Base-by-base conservation (phyloP, 352 stramenopile genomes). In the Phytophthora pinifolia region DNA sequence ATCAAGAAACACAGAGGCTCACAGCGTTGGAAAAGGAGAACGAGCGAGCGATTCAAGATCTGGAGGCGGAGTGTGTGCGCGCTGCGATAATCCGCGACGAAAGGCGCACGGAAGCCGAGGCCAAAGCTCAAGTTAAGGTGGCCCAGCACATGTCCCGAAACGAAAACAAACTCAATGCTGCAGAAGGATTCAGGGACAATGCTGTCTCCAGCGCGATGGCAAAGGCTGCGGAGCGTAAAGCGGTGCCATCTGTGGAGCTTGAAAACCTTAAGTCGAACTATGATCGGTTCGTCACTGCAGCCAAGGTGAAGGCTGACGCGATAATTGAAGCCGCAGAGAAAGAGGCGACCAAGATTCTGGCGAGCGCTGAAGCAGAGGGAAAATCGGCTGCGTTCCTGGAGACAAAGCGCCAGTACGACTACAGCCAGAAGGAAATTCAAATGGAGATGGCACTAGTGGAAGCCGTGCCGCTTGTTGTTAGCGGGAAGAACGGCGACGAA, bases 11-110 rank as follows among this genome's bases (percentile, higher is more conserved):
- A 0, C 72, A 84, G 51, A 82, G 79, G 17, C 66, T 90, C 32
- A 89, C 82, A 17, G 77, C 72, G 1, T 56, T 91, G 13, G 63
- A 88, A 39, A 94, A 88, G 18, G 59, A 78, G 9, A 92, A 92
- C 54, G 75, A 87, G 41, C 81, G 81, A 7, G 66, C 74, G n/a
- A 70, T 89, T 30, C 74, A 92, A 42, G 77, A 92, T 50, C 56
- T 92, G 15, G 31, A 76, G 1, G 78, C 79, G 4, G 69, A 74
- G 17, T 89, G 76, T 50, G 66, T 74, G 7, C 76, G 79, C 10
- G 65, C 84, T 2, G 54, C 67, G 18, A 94, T 94, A 54, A 70
- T 85, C 9, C 77, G 79, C 17, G 65, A 89, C 32, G 76, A 92
- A 54, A 81, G 87, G 59, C 69, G 77, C 13, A 86, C 82, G n/a